Percentiles rank a stretch among this genome's conserved stretches.
phyloP scores from a whole-genome alignment of 192 early-diverging fungal species.

The Pecoramyces ruminantium region DNA sequence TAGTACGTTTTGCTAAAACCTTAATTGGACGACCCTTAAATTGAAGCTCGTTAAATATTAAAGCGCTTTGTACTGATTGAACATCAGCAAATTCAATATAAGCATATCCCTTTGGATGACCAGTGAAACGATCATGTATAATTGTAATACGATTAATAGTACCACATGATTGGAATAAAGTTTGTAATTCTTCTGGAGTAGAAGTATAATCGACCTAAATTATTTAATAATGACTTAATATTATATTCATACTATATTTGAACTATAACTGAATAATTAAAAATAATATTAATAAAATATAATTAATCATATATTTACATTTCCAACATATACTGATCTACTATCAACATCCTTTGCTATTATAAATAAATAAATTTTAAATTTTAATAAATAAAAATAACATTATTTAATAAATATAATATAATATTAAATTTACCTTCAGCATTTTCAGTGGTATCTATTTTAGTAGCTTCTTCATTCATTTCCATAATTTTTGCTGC shows the following conservation, averaged over 20 bases:
- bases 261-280: too few species aligned
- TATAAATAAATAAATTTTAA: too few species aligned
- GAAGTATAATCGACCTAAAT: constrained; percentile 70
- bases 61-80: constrained; percentile 58
- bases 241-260: too few species aligned
- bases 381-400: too few species aligned
- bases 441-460: neutral
- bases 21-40: constrained; percentile 75
- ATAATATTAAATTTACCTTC: constrained; percentile 8
- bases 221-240: neutral
- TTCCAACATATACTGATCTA: constrained; percentile 87
- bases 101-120: constrained; percentile 80
- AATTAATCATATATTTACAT: too few species aligned
- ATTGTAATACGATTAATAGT: constrained; percentile 94
- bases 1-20: constrained; percentile 80
- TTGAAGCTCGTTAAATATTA: constrained; percentile 73
- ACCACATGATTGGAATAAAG: constrained; percentile 87
- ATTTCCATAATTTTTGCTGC: constrained; percentile 47
- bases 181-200: constrained; percentile 88
- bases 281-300: too few species aligned
- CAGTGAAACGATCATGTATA: constrained; percentile 82
- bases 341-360: constrained; percentile 49
- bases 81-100: constrained; percentile 92
- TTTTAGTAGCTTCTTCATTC: constrained; percentile 23
- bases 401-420: too few species aligned